Conservation (phyloP, 352 stramenopile species). For the Phytophthora nicotianae region DNA sequence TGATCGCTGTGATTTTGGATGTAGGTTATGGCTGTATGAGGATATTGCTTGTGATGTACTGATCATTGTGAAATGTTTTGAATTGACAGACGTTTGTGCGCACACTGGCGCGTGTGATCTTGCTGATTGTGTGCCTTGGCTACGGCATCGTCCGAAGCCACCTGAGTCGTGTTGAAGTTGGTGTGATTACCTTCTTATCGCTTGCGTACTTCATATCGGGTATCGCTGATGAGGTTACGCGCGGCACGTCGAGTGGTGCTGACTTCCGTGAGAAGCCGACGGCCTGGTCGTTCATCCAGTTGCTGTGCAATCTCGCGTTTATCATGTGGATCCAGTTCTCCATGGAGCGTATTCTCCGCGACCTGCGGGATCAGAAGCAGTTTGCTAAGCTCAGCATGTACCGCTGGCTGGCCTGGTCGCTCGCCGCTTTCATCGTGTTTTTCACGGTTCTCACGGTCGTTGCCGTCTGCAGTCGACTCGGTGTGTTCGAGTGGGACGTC, state of each 20-base stretch:
- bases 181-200: constrained; percentile 66
- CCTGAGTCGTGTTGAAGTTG: constrained; percentile 56
- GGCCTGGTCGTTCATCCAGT: constrained; percentile 85
- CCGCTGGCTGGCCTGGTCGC: constrained; percentile 75
- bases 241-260: constrained; percentile 76
- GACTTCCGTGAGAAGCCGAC: constrained; percentile 82
- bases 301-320: constrained; percentile 88
- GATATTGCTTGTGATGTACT: constrained; percentile 2
- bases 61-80: constrained; percentile 14
- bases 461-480: constrained; percentile 78
- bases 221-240: constrained; percentile 77
- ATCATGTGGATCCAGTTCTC: constrained; percentile 93
- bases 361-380: constrained; percentile 86
- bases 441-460: constrained; percentile 88
- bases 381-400: constrained; percentile 92
- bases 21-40: constrained; percentile 38
- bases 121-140: constrained; percentile 90
- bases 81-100: constrained; percentile 66
- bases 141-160: constrained; percentile 87
- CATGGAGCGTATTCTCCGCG: constrained; percentile 83
- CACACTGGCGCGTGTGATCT: constrained; percentile 83
- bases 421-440: constrained; percentile 88
- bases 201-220: constrained; percentile 79
- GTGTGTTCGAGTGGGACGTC: constrained; percentile 90
- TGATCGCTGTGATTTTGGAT: constrained; percentile 84